A percentile compares a stretch with the other conserved stretches of the same genome.
Conservation (phyloP, 139 green algal genomes). For the Tetradesmus obliquus region DNA sequence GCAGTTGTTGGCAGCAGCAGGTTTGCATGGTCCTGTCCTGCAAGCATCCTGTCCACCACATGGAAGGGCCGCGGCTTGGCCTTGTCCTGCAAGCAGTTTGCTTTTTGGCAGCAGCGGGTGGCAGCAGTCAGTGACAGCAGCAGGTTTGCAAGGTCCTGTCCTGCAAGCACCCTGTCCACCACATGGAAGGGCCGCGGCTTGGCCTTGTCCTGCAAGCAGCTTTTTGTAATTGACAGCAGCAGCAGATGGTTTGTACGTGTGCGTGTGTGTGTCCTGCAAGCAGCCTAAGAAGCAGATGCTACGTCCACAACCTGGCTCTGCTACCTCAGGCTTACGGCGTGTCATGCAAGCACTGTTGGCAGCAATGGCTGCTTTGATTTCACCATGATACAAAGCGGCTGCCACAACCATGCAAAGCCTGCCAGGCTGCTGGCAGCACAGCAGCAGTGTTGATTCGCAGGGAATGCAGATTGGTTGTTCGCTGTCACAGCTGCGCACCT, state of each 20-base stretch:
- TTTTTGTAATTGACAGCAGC: background rate
- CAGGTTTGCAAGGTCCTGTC: background rate
- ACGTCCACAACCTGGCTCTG: too few species aligned
- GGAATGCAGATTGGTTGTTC: too few species aligned
- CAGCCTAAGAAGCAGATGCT: background rate
- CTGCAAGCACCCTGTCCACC: background rate
- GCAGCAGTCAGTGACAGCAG: background rate
- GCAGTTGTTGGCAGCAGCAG: background rate
- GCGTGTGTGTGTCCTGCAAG: background rate
- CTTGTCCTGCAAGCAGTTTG: conserved; percentile 56
- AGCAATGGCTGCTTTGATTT: too few species aligned
- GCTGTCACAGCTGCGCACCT: conserved; percentile 29
- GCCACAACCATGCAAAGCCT: too few species aligned
- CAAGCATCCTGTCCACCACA: background rate
- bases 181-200: conserved; percentile 40
- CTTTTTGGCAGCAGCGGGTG: background rate
- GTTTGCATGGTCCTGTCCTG: background rate
- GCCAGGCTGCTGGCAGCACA: too few species aligned
- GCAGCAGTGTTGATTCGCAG: too few species aligned
- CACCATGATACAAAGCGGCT: too few species aligned
- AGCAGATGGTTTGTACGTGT: background rate
- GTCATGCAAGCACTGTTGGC: too few species aligned
- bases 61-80: conserved; percentile 54
- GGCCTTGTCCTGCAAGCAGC: conserved; percentile 64
- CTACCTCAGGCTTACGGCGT: too few species aligned